A percentile compares a stretch with the other conserved stretches of the same genome.
Conservation (phyloP, 192 early-diverging fungal genomes). For the Oehlia diaphana region DNA sequence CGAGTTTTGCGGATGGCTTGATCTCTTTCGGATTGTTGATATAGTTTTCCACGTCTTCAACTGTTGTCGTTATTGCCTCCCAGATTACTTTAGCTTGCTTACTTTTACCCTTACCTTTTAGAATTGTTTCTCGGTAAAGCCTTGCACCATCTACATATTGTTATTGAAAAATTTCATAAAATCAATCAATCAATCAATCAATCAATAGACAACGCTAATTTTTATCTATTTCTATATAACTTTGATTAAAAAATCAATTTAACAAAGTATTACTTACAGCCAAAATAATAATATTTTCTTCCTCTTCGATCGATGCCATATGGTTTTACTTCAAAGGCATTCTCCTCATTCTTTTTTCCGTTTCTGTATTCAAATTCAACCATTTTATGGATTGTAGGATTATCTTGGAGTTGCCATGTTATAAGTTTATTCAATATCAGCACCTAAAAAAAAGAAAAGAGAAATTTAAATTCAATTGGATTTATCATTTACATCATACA, state of each 20-base stretch:
- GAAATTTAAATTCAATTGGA: too few relatives aligned
- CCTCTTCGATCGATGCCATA: constrained; percentile 10
- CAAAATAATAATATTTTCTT: constrained; percentile 23
- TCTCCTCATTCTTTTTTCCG: constrained; percentile 7
- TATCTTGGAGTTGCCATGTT: constrained; percentile 25
- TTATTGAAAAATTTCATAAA: background rate
- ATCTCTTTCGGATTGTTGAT: constrained; percentile 16
- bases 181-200: too few relatives aligned
- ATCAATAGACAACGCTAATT: background rate
- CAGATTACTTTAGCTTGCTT: background rate
- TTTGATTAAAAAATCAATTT: background rate
- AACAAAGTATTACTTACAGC: constrained; percentile 8
- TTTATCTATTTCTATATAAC: background rate
- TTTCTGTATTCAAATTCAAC: constrained; percentile 22
- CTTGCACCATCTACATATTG: background rate
- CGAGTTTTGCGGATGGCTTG: constrained; percentile 4
- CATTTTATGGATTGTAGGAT: background rate
- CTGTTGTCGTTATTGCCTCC: constrained; percentile 9
- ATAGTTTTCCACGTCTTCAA: constrained; percentile 17
- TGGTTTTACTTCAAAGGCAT: background rate
- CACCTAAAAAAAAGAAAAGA: background rate
- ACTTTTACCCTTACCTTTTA: background rate
- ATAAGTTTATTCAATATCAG: constrained; percentile 20
- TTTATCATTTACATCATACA: background rate
- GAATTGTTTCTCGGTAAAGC: constrained; percentile 15